Evolutionary conservation across 495 filamentous ascomycete genomes (phyloP), one percentile per base, ranked within the genome.

Genomic region (Annulohypoxylon maeteangense): DNA sequence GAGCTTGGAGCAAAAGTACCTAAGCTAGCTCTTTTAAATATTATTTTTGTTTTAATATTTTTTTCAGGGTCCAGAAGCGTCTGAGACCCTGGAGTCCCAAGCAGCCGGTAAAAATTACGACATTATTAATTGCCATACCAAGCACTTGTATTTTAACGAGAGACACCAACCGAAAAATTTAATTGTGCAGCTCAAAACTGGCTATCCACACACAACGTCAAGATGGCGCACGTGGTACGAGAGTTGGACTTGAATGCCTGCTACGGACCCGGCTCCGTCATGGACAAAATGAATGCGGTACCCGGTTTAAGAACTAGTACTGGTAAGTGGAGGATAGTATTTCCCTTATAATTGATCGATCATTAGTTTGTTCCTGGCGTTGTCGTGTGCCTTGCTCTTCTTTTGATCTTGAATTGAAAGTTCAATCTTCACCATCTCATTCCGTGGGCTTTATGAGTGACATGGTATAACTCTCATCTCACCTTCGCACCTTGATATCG

Each of bases 241-340:
- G 83, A 84, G 79, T 76, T 85, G 75, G 80, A 85, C 65, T 70
- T 85, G 68, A 83, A 76, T 71, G 76, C 78, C 42, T 83, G 70
- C 65, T 76, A 71, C 59, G 71, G 80, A 51, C 78, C 80, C 57
- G 74, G 77, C 47, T 75, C 78, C 48, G 77, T 83, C 56, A 78
- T 81, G 48, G 80, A 84, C 77, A 81, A 75, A 71, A 81, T 84
- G 74, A 82, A 83, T 60, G 75, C 79, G 22, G 79, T 85, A 42
- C 83, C 82, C n/a, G 83, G 80, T 53, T 68, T 85, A 58, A 85
- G 81, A 68, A 84, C 83, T 23, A 85, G 83, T 50, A 78, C 83
- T 60, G 83, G 83, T 85, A 59, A 82, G 83, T 78, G 25, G 25
- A 62, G 44, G 48, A 68, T 62, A 53, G 56, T 36, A 38, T 68